Conservation (phyloP, 2,329 filamentous ascomycete species). For the Fusarium sp. region DNA sequence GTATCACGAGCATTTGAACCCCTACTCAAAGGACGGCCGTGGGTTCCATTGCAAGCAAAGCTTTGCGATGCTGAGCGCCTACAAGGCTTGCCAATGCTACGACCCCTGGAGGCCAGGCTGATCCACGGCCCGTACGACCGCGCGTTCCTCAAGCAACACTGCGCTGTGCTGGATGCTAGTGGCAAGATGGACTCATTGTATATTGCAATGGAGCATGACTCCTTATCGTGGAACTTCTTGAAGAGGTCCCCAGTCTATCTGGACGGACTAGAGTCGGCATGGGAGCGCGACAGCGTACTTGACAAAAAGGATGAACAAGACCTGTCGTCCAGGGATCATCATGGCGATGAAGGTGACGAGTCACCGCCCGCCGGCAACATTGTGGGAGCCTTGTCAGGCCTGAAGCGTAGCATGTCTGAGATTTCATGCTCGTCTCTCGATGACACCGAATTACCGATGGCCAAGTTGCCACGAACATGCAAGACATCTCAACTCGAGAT, state of each 20-base stretch:
- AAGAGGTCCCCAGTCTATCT: constrained; percentile 58
- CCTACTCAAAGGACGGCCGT: constrained; percentile 60
- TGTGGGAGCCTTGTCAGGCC: constrained; percentile 43
- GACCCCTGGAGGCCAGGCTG: constrained; percentile 59
- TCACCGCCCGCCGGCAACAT: constrained; percentile 36
- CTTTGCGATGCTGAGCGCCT: constrained; percentile 65
- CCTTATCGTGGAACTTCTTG: constrained; percentile 65
- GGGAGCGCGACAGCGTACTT: constrained; percentile 61
- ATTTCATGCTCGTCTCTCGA: constrained; percentile 56
- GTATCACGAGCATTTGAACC: constrained; percentile 60
- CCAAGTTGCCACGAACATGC: constrained; percentile 54
- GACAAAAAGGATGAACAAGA: constrained; percentile 51
- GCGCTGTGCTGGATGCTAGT: constrained; percentile 63
- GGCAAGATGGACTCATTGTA: constrained; percentile 69
- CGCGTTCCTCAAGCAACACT: constrained; percentile 62
- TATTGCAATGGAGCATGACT: constrained; percentile 64
- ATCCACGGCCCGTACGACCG: constrained; percentile 56
- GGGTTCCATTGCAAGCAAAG: constrained; percentile 68
- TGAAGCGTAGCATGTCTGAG: constrained; percentile 64
- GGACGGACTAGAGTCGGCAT: constrained; percentile 63
- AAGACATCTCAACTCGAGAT: constrained; percentile 52
- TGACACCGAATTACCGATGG: constrained; percentile 46
- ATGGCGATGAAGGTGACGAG: constrained; percentile 31
- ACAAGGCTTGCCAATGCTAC: constrained; percentile 67
- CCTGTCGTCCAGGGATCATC: constrained; percentile 47